These are phyloP conservation scores for Claviceps citrina DNA, from an alignment of 2,329 filamentous ascomycete genomes.

Conservation along the genomic window DNA sequence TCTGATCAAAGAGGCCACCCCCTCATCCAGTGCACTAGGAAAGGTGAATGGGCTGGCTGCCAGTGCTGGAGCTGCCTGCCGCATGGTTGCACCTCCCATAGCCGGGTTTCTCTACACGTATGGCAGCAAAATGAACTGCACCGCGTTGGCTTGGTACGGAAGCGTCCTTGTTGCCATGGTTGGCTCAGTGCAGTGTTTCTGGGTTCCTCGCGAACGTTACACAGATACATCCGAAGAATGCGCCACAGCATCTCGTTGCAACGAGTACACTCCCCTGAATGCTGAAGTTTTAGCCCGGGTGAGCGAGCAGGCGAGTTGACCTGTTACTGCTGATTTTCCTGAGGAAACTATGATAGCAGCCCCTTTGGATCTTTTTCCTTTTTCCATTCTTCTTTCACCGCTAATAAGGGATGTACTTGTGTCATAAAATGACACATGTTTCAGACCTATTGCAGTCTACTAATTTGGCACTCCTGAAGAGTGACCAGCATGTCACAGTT, in stretches of 20 bases:
- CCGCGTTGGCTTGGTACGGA: constrained; percentile 48
- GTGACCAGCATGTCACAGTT: constrained; percentile 9
- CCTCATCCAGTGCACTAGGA: constrained; percentile 39
- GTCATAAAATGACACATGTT: constrained; percentile 1
- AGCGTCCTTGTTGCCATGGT: constrained; percentile 40
- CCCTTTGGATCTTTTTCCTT: neutral
- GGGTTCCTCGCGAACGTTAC: constrained; percentile 23
- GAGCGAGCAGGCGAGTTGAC: constrained; percentile 4
- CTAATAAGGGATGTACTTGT: neutral
- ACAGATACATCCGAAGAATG: constrained; percentile 17
- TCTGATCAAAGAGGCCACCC: constrained; percentile 51
- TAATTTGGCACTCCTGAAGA: constrained; percentile 7
- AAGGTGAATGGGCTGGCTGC: constrained; percentile 52
- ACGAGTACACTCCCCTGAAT: constrained; percentile 8
- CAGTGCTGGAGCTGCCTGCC: constrained; percentile 48
- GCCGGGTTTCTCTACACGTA: constrained; percentile 47
- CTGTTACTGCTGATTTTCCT: neutral
- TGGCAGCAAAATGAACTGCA: constrained; percentile 43
- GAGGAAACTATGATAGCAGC: neutral
- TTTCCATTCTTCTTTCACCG: neutral
- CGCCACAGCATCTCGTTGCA: constrained; percentile 8
- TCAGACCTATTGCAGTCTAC: constrained; percentile 1
- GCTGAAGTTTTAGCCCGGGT: constrained; percentile 19
- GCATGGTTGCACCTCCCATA: constrained; percentile 51
- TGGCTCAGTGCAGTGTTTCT: constrained; percentile 46